phyloP scores from a whole-genome alignment of 2,329 filamentous ascomycete species.

The Camillea tinctor region DNA sequence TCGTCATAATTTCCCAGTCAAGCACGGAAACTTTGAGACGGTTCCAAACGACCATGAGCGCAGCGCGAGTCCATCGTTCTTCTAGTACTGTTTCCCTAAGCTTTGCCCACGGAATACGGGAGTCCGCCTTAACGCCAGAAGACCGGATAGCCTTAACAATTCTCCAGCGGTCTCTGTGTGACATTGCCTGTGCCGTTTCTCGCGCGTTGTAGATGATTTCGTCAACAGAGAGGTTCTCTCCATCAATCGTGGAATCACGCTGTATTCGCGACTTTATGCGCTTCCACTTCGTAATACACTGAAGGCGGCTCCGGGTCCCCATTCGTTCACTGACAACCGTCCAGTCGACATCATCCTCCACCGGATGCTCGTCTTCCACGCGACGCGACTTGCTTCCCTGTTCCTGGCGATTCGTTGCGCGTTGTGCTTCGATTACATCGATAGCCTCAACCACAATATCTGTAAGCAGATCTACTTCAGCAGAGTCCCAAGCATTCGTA shows the following conservation, averaged over 20 bases:
- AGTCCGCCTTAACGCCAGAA: constrained; percentile 20
- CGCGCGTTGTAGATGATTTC: constrained; percentile 31
- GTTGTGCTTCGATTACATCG: constrained; percentile 42
- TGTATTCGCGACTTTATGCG: constrained; percentile 33
- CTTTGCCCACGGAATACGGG: constrained; percentile 33
- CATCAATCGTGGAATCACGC: constrained; percentile 25
- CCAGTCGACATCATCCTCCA: constrained; percentile 64
- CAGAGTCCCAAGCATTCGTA: constrained; percentile 56
- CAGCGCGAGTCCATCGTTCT: constrained; percentile 22
- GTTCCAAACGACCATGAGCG: constrained; percentile 31
- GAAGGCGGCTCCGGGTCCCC: constrained; percentile 62
- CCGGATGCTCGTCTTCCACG: constrained; percentile 33
- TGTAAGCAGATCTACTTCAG: constrained; percentile 57
- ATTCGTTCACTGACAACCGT: constrained; percentile 61
- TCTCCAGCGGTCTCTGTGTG: constrained; percentile 24
- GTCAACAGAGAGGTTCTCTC: constrained; percentile 14
- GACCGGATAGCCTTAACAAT: constrained; percentile 28
- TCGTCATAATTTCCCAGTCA: constrained; percentile 21
- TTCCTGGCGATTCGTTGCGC: constrained; percentile 20
- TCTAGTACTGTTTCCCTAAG: constrained; percentile 16
- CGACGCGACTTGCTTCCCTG: constrained; percentile 14
- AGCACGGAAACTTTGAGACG: constrained; percentile 25
- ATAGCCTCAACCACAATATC: constrained; percentile 54
- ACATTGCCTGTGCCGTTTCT: constrained; percentile 23
- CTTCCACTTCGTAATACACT: constrained; percentile 69